Percentiles rank a stretch among this genome's conserved stretches.
Evolutionary conservation across 306 rosid genomes (phyloP).

Genomic region (Sicyos edulis): DNA sequence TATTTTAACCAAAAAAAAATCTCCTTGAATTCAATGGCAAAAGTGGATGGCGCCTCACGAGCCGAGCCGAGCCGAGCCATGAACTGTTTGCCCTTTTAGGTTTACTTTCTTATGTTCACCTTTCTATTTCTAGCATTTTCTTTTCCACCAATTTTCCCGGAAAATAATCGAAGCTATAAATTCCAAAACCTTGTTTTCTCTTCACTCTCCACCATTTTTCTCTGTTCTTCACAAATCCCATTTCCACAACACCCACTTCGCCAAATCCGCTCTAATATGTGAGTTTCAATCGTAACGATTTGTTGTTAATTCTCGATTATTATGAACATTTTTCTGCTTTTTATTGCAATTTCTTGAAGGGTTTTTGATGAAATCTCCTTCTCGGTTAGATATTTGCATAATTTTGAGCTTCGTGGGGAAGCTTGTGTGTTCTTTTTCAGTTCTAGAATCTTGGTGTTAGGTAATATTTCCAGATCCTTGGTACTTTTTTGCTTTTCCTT

Average conservation of each 20-base stretch:
- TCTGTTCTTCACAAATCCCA: background rate
- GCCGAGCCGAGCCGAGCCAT: constrained; percentile 9
- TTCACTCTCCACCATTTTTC: background rate
- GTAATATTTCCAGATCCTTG: background rate
- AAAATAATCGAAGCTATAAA: constrained; percentile 10
- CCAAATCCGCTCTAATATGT: background rate
- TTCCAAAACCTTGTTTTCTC: too few species aligned
- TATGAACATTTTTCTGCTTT: background rate
- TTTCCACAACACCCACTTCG: background rate
- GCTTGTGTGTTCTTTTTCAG: constrained; percentile 7
- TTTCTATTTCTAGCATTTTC: constrained; percentile 11
- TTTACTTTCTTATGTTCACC: background rate
- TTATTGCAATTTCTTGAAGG: background rate
- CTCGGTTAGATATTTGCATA: background rate
- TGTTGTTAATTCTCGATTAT: too few species aligned
- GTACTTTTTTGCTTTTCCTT: background rate
- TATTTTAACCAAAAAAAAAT: background rate
- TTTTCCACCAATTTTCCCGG: constrained; percentile 13
- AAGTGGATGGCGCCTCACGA: background rate
- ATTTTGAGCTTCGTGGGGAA: background rate
- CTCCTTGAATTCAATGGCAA: too few species aligned
- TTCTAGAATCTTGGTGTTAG: constrained; percentile 5
- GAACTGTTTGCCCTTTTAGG: background rate
- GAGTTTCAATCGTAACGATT: background rate
- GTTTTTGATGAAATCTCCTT: background rate